Evolutionary conservation across 129 eudicot genomes (phyloP), one percentile per base, ranked within the genome.

Genomic region (Tagetes erecta): DNA sequence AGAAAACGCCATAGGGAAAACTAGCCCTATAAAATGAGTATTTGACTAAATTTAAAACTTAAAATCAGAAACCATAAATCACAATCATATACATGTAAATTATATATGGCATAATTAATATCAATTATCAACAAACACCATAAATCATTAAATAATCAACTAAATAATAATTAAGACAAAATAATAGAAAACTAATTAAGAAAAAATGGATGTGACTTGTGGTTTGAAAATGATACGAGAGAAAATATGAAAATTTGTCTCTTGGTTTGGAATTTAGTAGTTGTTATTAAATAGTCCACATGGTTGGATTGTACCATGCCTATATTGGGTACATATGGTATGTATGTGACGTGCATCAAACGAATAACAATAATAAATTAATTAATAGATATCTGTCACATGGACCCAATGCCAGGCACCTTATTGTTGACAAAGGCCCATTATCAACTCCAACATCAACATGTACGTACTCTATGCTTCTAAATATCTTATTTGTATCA

Each of bases 221-320:
- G 36, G 64, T 57, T 57, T 30, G 64, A 57, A 57, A 31, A 57
- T 3, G 39, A 57, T 57, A 30, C 33, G 1, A 7, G 39, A 31
- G n/a, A 57, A 57, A 31, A 31, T 31, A 57, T 55, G 60, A 55
- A 27, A 55, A 27, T 6, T 55, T 55, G 60, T 57, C 33, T 56
- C 33, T 57, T 38, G 38, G 31, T 57, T 57, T 57, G 64, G 64
- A 57, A 30, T 57, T 33, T 57, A 57, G 38, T 57, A 57, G 63
- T 56, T 56, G 63, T 56, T 56, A 56, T 55, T 55, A 20, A 56
- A 56, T 47, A 11, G 11, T 57, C 13, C 64, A 57, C 64, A 57
- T 57, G 39, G 64, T 57, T 57, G 64, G 38, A 57, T 57, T 31
- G 64, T 31, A 31, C 64, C 64, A 13, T 57, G 64, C 12, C 64